Evolutionary conservation across 225 moss, liverwort and hornwort species (phyloP).

Genomic region (Lunularia cruciata): DNA sequence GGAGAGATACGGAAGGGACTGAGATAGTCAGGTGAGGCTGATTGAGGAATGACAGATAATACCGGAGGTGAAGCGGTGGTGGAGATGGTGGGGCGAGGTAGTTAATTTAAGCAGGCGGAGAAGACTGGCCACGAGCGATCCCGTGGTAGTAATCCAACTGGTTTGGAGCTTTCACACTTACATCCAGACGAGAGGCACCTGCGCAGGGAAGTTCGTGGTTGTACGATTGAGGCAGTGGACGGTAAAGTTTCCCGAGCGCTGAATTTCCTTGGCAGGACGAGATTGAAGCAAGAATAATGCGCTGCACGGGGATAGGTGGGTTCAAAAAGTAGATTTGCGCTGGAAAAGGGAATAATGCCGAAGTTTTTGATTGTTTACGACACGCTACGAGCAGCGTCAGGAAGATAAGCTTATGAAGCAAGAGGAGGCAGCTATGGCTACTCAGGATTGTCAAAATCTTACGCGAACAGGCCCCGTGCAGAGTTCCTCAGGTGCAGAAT

Average conservation of each 20-base stretch:
- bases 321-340: not conserved
- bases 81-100: not conserved
- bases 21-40: conserved; percentile 3
- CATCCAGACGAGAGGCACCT: too few relatives aligned
- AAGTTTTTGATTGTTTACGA: not conserved
- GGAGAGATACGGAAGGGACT: not conserved
- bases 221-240: not conserved
- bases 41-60: too few relatives aligned
- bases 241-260: not conserved
- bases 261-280: too few relatives aligned
- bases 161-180: not conserved
- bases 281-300: not conserved
- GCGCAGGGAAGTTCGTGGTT: not conserved
- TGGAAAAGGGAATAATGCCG: not conserved
- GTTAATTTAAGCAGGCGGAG: not conserved
- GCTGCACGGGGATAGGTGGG: not conserved
- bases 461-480: conserved; percentile 7
- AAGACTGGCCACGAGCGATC: not conserved
- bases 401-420: conserved; percentile 14
- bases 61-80: too few relatives aligned
- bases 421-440: conserved; percentile 21
- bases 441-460: conserved; percentile 19
- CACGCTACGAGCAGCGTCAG: conserved; percentile 10
- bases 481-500: conserved; percentile 72
- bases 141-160: not conserved